Conservation (phyloP, 495 filamentous ascomycete genomes). For the Penicillium riverlandense region DNA sequence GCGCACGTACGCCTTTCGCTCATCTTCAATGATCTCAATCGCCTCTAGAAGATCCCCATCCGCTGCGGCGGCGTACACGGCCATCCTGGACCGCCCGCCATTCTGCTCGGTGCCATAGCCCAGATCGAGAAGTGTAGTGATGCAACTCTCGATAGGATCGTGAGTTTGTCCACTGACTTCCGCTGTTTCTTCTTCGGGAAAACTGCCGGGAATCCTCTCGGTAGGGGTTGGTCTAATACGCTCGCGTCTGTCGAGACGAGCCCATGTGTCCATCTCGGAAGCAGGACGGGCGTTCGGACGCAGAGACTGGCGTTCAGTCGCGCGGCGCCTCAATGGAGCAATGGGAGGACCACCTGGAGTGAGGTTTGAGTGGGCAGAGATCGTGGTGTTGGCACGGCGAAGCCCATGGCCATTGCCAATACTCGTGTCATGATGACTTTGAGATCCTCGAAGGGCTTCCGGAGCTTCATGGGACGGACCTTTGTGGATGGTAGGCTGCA, state of each 20-base stretch:
- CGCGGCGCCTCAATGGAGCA: slow-evolving; percentile 16
- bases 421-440: neutral
- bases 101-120: slow-evolving; percentile 42
- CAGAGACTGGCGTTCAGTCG: slow-evolving; percentile 20
- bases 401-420: neutral
- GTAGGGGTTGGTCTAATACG: slow-evolving; percentile 7
- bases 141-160: slow-evolving; percentile 31
- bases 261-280: slow-evolving; percentile 10
- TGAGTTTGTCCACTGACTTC: slow-evolving; percentile 7
- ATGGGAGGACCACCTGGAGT: neutral
- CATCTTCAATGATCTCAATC: slow-evolving; percentile 53
- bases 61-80: slow-evolving; percentile 45
- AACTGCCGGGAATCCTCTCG: slow-evolving; percentile 20
- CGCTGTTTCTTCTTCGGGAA: slow-evolving; percentile 21
- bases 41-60: slow-evolving; percentile 40
- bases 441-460: slow-evolving; percentile 2
- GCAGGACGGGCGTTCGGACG: slow-evolving; percentile 6
- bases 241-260: slow-evolving; percentile 13
- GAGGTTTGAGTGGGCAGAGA: slow-evolving; percentile 2
- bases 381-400: slow-evolving; percentile 22
- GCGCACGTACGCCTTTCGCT: slow-evolving; percentile 40
- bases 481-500: neutral
- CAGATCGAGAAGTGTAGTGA: slow-evolving; percentile 37
- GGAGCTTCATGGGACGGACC: neutral
- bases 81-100: slow-evolving; percentile 37